Evolutionary conservation across 108 stramenopile species (phyloP), one percentile per base, ranked within the genome.

Genomic region (Cyclostephanos invisitatus): DNA sequence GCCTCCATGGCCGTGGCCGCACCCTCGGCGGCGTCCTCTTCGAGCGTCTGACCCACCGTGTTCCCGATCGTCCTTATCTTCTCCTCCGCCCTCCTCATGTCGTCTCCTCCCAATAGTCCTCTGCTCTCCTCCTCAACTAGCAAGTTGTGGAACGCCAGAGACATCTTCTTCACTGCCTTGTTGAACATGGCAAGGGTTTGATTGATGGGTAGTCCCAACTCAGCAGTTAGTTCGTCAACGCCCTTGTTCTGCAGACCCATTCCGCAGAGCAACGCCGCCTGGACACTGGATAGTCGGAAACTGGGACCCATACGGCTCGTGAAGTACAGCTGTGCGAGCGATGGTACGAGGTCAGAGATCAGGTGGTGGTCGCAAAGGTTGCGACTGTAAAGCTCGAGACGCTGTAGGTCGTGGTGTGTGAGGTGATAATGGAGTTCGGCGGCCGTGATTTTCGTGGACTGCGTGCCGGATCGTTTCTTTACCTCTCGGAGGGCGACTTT

Each of bases 361-460:
- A 99, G 74, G 83, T 99, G 99, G 74, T 98, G 96, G 78, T 99
- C 99, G 66, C 96, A 98, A 29, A 99, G 78, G 64, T 99, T 98
- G 38, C 98, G 87, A 27, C 97, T 91, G 81, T 99, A 99, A 14
- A 96, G 74, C 53, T 98, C 97, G 20, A 99, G 80, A 24, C 99
- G 92, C 61, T 98, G 93, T 58, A 99, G 74, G 80, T 99, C 99
- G 80, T 98, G 97, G 22, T 90, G 89, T 5, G 96, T 96, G 62
- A 97, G 70, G 50, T 88, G 67, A 64, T 87, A 90, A 32, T 84
- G 75, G 17, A 98, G 85, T 78, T 98, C 97, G 14, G 84, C 70
- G 18, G 89, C 88, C 6, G 75, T 78, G 11, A 96, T 72, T 46
- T 82, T 87, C 20, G 46, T 68, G 21, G 74, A 68, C 37, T 73